A percentile compares a stretch with the other conserved stretches of the same genome.
phyloP scores from a whole-genome alignment of 805 yeast species.

The Ogataea dorogensis region DNA sequence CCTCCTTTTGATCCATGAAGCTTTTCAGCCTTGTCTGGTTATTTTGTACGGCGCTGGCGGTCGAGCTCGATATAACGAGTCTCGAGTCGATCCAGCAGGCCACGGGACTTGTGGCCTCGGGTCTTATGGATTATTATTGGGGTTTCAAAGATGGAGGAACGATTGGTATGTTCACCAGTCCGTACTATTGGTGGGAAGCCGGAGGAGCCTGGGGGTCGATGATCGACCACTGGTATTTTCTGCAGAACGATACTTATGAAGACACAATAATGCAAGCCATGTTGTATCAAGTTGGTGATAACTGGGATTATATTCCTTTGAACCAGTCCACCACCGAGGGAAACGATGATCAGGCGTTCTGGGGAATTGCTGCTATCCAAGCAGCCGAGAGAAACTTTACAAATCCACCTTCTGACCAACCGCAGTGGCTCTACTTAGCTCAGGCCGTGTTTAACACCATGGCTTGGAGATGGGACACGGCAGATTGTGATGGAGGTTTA shows the following conservation, averaged over 20 bases:
- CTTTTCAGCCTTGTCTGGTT: slow-evolving; percentile 4
- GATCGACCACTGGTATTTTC: slow-evolving; percentile 72
- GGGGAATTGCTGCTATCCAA: slow-evolving; percentile 92
- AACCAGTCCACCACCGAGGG: slow-evolving; percentile 93
- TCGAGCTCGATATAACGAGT: slow-evolving; percentile 39
- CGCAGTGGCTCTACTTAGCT: slow-evolving; percentile 79
- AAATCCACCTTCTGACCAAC: slow-evolving; percentile 57
- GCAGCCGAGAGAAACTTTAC: slow-evolving; percentile 90
- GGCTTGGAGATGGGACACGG: slow-evolving; percentile 82
- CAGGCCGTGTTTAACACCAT: slow-evolving; percentile 91
- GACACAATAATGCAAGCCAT: slow-evolving; percentile 59
- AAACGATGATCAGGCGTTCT: slow-evolving; percentile 95
- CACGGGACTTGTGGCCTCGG: slow-evolving; percentile 51
- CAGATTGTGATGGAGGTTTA: slow-evolving; percentile 79
- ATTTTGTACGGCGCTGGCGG: slow-evolving; percentile 12
- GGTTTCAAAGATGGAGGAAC: slow-evolving; percentile 68
- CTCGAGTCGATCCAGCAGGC: slow-evolving; percentile 49
- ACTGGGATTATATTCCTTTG: slow-evolving; percentile 78
- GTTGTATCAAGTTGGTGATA: slow-evolving; percentile 68
- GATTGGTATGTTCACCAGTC: slow-evolving; percentile 81
- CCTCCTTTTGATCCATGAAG: slow-evolving; percentile 4
- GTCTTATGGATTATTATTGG: slow-evolving; percentile 67
- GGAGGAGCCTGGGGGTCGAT: slow-evolving; percentile 93
- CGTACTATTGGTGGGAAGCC: slow-evolving; percentile 99
- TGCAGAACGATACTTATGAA: slow-evolving; percentile 68